Base-by-base conservation (phyloP, 1,139 yeast species). In the Saccharomyces hybrid region DNA sequence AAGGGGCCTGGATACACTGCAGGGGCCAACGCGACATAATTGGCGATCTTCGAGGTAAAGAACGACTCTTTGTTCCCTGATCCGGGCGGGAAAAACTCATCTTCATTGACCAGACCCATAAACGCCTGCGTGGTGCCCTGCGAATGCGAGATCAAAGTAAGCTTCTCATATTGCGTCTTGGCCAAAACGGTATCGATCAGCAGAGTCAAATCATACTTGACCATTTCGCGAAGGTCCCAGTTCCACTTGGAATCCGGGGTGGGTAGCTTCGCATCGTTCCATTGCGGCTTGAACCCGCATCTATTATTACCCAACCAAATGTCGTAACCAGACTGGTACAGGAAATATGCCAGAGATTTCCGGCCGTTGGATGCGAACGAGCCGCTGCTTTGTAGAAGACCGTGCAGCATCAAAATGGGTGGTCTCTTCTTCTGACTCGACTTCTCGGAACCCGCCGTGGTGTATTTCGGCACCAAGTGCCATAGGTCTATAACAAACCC, bases 251-350 rank as follows among this genome's bases (percentile, higher is more conserved):
- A 75, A 11, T 52, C 56, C 4, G 46, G 16, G 9, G 38, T 28
- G 7, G 44, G 26, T 73, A 69, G 75, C 57, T 58, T 62, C 1
- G 71, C 65, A 68, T 88, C 95, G 46, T 59, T 54, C 61, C 63
- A 58, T 52, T 77, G 73, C 0, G 95, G 86, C 46, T 78, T 75
- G 68, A 90, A 88, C 34, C 96, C 95, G 58, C 96, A 83, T 57
- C 99, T 74, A 67, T 91, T 91, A 66, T 91, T 90, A 0, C 97
- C 98, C 54, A 93, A 71, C 97, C 98, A 93, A 1, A 93, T 93
- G 63, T 93, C 98, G 67, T 78, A 89, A 0, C 96, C 96, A 32
- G 59, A 56, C 26, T 78, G 74, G 47, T 76, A 71, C 29, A 91
- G 73, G 61, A 75, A 78, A 61, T 82, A 83, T 0, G 95, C 95